Percentiles rank a stretch among this genome's conserved stretches.
Evolutionary conservation across 345 rosid species (phyloP).

Genomic region (Sonneratia caseolaris): DNA sequence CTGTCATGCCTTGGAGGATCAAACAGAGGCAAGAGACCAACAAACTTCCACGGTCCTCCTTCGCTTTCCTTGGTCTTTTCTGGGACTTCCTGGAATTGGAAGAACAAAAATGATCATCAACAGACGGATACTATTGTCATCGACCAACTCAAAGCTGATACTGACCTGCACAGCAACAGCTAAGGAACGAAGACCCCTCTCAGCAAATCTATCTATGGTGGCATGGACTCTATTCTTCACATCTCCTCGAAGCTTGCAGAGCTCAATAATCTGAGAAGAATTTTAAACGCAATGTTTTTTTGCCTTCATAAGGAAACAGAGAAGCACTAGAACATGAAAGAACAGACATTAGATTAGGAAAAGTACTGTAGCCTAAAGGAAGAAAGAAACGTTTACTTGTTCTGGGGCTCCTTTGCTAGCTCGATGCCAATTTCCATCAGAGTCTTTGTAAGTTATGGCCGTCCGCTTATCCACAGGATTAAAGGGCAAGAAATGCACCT

Average conservation of each 20-base stretch:
- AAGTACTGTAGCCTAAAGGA: neutral
- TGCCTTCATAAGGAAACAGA: no score
- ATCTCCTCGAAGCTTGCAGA: conserved; percentile 10
- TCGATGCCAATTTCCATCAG: conserved; percentile 14
- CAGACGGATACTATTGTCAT: neutral
- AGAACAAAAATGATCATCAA: neutral
- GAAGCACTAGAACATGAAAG: neutral
- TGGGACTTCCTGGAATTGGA: conserved; percentile 34
- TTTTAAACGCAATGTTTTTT: neutral
- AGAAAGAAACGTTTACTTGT: conserved; percentile 11
- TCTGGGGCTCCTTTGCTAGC: conserved; percentile 28
- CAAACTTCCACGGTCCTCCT: conserved; percentile 66
- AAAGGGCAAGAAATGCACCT: conserved; percentile 33
- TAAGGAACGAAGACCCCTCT: conserved; percentile 56
- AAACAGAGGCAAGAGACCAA: conserved; percentile 64
- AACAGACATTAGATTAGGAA: neutral
- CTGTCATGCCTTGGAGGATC: conserved; percentile 56
- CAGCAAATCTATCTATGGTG: conserved; percentile 47
- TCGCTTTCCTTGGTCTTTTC: conserved; percentile 40
- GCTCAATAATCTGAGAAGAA: conserved; percentile 20
- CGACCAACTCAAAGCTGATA: neutral
- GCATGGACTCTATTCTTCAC: conserved; percentile 35
- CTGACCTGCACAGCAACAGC: conserved; percentile 49
- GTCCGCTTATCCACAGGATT: conserved; percentile 35
- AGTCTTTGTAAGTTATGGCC: conserved; percentile 27